Conservation (phyloP, 169 alveolate genomes). For the Cryptosporidium muris region DNA sequence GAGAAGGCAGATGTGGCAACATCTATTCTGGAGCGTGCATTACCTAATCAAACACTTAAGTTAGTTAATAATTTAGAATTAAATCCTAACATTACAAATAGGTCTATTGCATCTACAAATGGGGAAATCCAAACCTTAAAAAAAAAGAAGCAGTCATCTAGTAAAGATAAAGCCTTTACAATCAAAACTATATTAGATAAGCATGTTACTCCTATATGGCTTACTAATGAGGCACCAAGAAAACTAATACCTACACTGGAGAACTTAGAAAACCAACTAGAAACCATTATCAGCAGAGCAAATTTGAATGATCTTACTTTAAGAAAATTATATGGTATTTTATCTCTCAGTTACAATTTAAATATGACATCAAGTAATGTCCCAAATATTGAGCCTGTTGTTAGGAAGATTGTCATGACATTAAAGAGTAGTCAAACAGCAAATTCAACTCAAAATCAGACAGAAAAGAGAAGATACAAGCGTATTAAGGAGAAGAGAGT, state of each 20-base stretch:
- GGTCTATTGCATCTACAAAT: too few relatives aligned
- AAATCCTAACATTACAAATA: too few relatives aligned
- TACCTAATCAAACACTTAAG: too few relatives aligned
- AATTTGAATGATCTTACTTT: constrained; percentile 44
- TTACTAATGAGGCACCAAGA: neutral
- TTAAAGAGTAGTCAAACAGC: neutral
- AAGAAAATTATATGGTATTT: constrained; percentile 44
- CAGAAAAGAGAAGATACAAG: constrained; percentile 13
- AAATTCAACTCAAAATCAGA: neutral
- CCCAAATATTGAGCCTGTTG: constrained; percentile 21
- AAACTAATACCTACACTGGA: constrained; percentile 44
- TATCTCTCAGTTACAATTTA: constrained; percentile 33
- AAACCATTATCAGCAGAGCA: constrained; percentile 9
- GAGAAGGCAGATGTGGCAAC: too few relatives aligned
- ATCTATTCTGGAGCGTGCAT: too few relatives aligned
- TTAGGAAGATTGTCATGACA: neutral
- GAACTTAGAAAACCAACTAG: constrained; percentile 19
- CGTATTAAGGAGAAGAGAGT: constrained; percentile 15
- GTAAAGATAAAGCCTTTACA: constrained; percentile 37
- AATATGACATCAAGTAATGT: constrained; percentile 16
- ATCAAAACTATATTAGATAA: constrained; percentile 38
- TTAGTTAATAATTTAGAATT: too few relatives aligned
- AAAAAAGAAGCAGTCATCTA: neutral
- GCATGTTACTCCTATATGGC: constrained; percentile 40
- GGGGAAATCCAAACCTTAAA: too few relatives aligned